Conservation (phyloP, 371 early-diverging fungal genomes). For the Mucor circinelloides region DNA sequence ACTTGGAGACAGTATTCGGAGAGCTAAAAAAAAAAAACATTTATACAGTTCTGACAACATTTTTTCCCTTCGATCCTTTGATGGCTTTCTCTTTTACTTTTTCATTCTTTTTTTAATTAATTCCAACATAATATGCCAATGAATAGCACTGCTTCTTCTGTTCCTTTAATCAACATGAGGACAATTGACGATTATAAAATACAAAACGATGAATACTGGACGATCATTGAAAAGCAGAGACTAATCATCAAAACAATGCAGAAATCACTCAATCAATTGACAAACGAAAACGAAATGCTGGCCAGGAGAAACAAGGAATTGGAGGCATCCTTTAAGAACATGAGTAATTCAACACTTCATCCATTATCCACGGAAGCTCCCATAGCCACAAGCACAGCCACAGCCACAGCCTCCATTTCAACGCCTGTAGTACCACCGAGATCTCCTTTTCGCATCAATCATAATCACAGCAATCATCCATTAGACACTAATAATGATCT, state of each 20-base stretch:
- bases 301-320: slow-evolving; percentile 22
- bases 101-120: not conserved
- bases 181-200: slow-evolving; percentile 7
- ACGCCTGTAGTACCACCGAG: slow-evolving; percentile 44
- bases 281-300: slow-evolving; percentile 49
- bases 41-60: not conserved
- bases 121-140: not conserved
- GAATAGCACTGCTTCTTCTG: not conserved
- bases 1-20: not conserved
- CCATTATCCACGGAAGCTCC: not conserved
- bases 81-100: not conserved
- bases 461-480: not conserved
- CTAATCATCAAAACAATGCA: slow-evolving; percentile 70
- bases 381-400: not conserved
- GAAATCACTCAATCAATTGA: slow-evolving; percentile 42
- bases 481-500: slow-evolving; percentile 1
- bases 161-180: not conserved
- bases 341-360: not conserved
- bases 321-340: not conserved
- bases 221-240: slow-evolving; percentile 82
- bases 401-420: not conserved
- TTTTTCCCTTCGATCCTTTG: not conserved
- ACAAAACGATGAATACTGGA: slow-evolving; percentile 87
- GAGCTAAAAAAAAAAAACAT: not conserved
- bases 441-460: slow-evolving; percentile 42